These are phyloP conservation scores for Cutaneotrichosporon sp. DNA, from an alignment of 1,284 basidiomycete species.

Conservation along the genomic window DNA sequence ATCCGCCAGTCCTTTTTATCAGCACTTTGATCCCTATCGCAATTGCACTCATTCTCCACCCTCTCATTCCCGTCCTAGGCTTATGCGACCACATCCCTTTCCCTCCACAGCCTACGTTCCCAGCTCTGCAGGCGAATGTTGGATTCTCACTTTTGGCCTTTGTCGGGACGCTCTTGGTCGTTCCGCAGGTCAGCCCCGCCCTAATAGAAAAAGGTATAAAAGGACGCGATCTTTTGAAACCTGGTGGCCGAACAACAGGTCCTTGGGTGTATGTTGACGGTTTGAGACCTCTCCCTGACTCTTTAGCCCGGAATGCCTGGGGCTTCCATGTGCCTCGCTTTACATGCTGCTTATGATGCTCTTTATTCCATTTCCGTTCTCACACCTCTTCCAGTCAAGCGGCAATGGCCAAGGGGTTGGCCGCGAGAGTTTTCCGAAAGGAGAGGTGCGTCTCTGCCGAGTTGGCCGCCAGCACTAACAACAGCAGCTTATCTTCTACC, in stretches of 20 bases:
- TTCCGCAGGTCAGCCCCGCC: constrained; percentile 66
- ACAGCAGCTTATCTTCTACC: constrained; percentile 74
- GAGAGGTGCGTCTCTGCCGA: constrained; percentile 58
- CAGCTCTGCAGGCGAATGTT: constrained; percentile 56
- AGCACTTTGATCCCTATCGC: constrained; percentile 37
- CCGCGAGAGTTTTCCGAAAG: constrained; percentile 67
- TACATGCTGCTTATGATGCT: constrained; percentile 80
- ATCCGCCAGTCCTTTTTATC: constrained; percentile 32
- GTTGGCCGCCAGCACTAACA: not conserved
- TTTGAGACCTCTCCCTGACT: not conserved
- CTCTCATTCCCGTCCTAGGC: constrained; percentile 33
- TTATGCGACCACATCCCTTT: constrained; percentile 28
- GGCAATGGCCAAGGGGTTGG: constrained; percentile 13
- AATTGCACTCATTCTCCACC: constrained; percentile 34
- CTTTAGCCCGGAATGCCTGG: constrained; percentile 82
- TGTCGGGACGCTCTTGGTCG: constrained; percentile 62
- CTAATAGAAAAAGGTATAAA: constrained; percentile 72
- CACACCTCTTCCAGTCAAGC: constrained; percentile 55
- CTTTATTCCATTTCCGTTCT: constrained; percentile 86
- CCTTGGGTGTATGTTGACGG: constrained; percentile 59
- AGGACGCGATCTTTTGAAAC: constrained; percentile 74
- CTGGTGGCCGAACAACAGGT: constrained; percentile 50
- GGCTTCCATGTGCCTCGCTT: constrained; percentile 80
- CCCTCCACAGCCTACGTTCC: constrained; percentile 34
- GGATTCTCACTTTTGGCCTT: constrained; percentile 78